Evolutionary conservation across 2,329 filamentous ascomycete genomes (phyloP).

Genomic region (Sclerotinia borealis): DNA sequence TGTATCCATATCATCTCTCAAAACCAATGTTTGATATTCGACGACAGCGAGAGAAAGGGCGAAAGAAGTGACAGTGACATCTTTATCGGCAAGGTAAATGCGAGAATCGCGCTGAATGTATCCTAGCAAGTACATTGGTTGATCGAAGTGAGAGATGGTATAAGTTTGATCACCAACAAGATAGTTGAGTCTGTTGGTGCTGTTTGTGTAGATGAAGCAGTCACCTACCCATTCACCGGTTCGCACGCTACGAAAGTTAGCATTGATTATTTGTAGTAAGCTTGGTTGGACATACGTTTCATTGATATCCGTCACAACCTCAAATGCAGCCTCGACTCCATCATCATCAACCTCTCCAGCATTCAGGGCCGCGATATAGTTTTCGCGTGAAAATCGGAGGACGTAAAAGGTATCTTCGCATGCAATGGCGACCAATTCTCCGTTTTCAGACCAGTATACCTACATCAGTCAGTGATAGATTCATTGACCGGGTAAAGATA

Average conservation of each 20-base stretch:
- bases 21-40: constrained; percentile 93
- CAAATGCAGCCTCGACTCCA: constrained; percentile 91
- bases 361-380: constrained; percentile 78
- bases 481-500: neutral
- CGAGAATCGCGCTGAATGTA: constrained; percentile 94
- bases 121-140: constrained; percentile 88
- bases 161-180: constrained; percentile 97
- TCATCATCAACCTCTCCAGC: constrained; percentile 73
- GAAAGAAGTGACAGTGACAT: constrained; percentile 87
- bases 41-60: constrained; percentile 85
- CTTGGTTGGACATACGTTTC: constrained; percentile 57
- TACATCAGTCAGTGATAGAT: constrained; percentile 30
- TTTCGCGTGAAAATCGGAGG: constrained; percentile 82
- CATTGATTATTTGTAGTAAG: neutral
- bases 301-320: constrained; percentile 91
- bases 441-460: constrained; percentile 97
- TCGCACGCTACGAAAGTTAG: constrained; percentile 56
- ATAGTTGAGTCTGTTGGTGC: constrained; percentile 93
- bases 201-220: constrained; percentile 98
- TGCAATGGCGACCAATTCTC: constrained; percentile 85
- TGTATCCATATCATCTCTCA: constrained; percentile 87
- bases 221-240: constrained; percentile 98
- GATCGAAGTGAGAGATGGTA: constrained; percentile 94
- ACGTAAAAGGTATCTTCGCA: constrained; percentile 97
- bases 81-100: constrained; percentile 93